Conservation (phyloP, 1,139 yeast species). For the Protomyces inundatus region DNA sequence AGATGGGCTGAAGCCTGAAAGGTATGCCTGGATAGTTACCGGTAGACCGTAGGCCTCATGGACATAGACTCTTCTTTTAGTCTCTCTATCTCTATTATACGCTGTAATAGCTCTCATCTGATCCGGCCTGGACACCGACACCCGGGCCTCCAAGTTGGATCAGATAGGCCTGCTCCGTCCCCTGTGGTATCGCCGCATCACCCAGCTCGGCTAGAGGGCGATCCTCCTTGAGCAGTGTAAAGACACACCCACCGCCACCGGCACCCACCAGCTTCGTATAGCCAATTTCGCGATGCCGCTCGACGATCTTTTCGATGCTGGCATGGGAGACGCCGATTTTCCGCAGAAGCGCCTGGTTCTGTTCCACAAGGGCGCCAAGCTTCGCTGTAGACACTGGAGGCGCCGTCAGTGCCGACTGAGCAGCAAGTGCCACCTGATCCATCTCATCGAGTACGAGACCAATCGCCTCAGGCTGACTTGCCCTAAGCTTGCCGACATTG, state of each 20-base stretch:
- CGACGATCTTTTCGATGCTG: conserved; percentile 63
- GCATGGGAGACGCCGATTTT: conserved; percentile 93
- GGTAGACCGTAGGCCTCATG: too few species aligned
- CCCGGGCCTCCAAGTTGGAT: background rate
- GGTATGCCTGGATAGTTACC: too few species aligned
- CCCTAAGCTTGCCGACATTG: conserved; percentile 54
- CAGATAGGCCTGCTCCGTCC: background rate
- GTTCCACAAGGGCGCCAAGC: conserved; percentile 62
- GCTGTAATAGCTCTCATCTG: too few species aligned
- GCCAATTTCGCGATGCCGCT: conserved; percentile 63
- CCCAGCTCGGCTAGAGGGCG: too few species aligned
- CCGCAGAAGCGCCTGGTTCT: conserved; percentile 83
- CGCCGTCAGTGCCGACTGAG: conserved; percentile 36
- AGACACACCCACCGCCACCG: conserved; percentile 99
- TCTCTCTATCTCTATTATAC: too few species aligned
- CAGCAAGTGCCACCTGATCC: conserved; percentile 52
- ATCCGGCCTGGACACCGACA: too few species aligned
- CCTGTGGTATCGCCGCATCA: background rate
- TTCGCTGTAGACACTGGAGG: background rate
- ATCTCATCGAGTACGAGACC: conserved; percentile 54
- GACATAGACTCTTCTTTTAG: too few species aligned
- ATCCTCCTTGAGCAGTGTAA: conserved; percentile 63
- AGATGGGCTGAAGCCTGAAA: too few species aligned
- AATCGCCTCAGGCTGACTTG: conserved; percentile 52
- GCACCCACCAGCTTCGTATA: conserved; percentile 95